Evolutionary conservation across 306 rosid genomes (phyloP).

Genomic region (Astragalus glycyphyllos): DNA sequence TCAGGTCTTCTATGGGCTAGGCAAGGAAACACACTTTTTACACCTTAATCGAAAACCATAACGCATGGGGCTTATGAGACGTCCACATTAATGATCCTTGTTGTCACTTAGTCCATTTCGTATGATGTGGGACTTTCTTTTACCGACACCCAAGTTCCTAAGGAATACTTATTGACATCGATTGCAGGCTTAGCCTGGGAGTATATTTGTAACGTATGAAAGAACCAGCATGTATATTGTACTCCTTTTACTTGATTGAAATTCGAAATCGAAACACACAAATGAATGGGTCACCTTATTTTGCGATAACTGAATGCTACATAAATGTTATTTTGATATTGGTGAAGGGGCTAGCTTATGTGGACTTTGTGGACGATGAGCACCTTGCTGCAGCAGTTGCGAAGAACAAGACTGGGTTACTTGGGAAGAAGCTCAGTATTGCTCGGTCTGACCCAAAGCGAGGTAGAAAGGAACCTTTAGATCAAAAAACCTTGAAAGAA

Average conservation of each 20-base stretch:
- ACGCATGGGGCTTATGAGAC: background rate
- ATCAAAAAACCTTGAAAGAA: constrained; percentile 41
- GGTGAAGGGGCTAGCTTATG: constrained; percentile 90
- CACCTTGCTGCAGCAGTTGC: constrained; percentile 85
- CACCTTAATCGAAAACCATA: constrained; percentile 12
- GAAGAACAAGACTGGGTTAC: constrained; percentile 66
- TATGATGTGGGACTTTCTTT: background rate
- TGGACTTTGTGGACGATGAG: constrained; percentile 78
- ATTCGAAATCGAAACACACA: too few species aligned
- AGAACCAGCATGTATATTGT: constrained; percentile 1
- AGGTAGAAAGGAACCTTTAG: constrained; percentile 56
- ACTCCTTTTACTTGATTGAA: background rate
- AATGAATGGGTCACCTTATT: background rate
- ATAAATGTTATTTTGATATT: constrained; percentile 29
- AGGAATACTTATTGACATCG: background rate
- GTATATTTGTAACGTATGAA: background rate
- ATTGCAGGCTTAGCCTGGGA: constrained; percentile 17
- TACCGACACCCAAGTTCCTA: background rate
- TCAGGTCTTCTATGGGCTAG: constrained; percentile 3
- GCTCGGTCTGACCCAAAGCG: constrained; percentile 80
- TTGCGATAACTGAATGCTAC: constrained; percentile 21
- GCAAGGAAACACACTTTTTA: background rate
- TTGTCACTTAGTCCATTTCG: constrained; percentile 20
- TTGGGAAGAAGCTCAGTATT: constrained; percentile 84
- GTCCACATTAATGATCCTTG: constrained; percentile 14